Evolutionary conservation across 116 monocot species (phyloP).

Genomic region (Papilionanthe hybrid): DNA sequence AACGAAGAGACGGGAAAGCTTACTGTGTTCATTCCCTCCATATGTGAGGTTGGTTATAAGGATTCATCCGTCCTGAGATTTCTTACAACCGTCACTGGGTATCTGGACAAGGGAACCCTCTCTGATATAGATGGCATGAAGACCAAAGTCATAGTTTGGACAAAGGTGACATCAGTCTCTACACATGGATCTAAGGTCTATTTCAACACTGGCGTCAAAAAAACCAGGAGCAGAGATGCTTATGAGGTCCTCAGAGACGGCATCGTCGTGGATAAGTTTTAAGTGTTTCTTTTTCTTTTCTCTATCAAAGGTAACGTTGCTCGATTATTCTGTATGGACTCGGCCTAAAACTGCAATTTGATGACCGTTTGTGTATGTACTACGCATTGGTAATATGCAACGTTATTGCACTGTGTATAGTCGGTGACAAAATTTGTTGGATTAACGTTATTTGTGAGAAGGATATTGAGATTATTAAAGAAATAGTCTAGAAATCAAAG

Average conservation of each 20-base stretch:
- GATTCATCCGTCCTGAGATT: slow-evolving; percentile 65
- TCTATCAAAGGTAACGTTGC: background rate
- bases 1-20: slow-evolving; percentile 58
- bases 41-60: slow-evolving; percentile 74
- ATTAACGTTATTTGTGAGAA: no score
- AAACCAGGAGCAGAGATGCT: slow-evolving; percentile 53
- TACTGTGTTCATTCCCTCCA: slow-evolving; percentile 58
- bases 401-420: no score
- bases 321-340: background rate
- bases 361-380: no score
- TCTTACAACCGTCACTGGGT: slow-evolving; percentile 50
- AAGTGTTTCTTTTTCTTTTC: background rate
- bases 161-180: slow-evolving; percentile 44
- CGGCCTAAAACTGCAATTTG: background rate
- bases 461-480: no score
- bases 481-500: no score
- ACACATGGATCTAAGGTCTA: slow-evolving; percentile 58
- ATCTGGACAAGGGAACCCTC: slow-evolving; percentile 72
- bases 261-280: slow-evolving; percentile 55
- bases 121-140: slow-evolving; percentile 62
- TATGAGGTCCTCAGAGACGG: slow-evolving; percentile 65
- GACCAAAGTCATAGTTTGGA: slow-evolving; percentile 74
- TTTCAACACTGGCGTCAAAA: slow-evolving; percentile 61
- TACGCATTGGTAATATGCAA: no score
- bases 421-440: no score